Conservation (phyloP, 352 stramenopile species). For the Globisporangium ultimum region DNA sequence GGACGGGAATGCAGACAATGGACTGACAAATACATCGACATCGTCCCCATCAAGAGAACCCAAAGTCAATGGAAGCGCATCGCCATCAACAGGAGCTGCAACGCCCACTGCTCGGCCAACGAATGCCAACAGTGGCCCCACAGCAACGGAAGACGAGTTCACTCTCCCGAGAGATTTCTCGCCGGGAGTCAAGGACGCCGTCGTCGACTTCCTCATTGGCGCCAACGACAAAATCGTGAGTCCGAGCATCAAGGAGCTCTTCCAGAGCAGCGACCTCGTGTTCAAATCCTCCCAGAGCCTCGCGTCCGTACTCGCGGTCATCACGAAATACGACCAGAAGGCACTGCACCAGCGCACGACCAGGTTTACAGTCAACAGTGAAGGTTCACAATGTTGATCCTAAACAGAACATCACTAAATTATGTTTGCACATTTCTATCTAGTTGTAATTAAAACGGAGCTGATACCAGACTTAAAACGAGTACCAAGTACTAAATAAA, state of each 20-base stretch:
- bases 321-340: slow-evolving; percentile 5
- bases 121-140: too few relatives aligned
- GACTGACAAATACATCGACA: too few relatives aligned
- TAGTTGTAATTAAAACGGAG: too few relatives aligned
- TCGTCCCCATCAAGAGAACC: too few relatives aligned
- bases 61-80: too few relatives aligned
- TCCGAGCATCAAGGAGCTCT: not conserved
- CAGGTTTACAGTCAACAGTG: not conserved
- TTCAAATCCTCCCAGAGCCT: slow-evolving; percentile 6
- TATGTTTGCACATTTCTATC: too few relatives aligned
- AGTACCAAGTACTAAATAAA: not conserved
- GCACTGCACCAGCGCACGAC: slow-evolving; percentile 2
- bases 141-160: not conserved
- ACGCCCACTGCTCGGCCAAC: too few relatives aligned
- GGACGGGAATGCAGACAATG: not conserved
- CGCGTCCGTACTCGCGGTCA: not conserved
- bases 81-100: too few relatives aligned
- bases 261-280: not conserved
- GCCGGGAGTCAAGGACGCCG: not conserved
- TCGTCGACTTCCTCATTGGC: slow-evolving; percentile 4
- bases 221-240: not conserved
- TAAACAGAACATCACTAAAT: too few relatives aligned
- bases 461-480: too few relatives aligned
- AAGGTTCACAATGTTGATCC: too few relatives aligned
- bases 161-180: not conserved